Conservation (phyloP, 129 eudicot species). For the Centella asiatica region DNA sequence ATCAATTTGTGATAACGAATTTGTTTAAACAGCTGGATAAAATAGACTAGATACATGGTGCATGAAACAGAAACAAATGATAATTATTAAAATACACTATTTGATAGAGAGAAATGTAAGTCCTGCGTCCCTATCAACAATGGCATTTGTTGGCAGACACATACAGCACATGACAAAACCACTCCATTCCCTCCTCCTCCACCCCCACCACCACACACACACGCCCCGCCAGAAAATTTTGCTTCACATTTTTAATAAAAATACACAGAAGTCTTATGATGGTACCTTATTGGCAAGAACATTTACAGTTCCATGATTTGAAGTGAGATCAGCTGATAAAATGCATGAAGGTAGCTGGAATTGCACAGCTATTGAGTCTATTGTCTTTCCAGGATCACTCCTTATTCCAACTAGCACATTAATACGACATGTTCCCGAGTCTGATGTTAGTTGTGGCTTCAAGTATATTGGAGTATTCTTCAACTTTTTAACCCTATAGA, state of each 20-base stretch:
- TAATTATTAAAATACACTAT: too few species aligned
- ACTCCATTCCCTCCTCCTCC: too few species aligned
- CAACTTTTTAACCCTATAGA: slow-evolving; percentile 90
- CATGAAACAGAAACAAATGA: too few species aligned
- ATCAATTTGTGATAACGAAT: neutral
- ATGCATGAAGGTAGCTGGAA: slow-evolving; percentile 74
- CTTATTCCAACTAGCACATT: slow-evolving; percentile 75
- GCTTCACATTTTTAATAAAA: neutral
- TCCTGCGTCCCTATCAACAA: too few species aligned
- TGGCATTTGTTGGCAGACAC: too few species aligned
- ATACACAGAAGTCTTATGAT: neutral
- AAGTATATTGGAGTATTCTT: slow-evolving; percentile 82
- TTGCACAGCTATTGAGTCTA: slow-evolving; percentile 59
- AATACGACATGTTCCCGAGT: slow-evolving; percentile 77
- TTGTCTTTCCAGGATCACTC: slow-evolving; percentile 76
- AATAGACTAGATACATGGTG: neutral
- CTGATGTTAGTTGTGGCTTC: slow-evolving; percentile 86
- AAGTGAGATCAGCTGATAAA: slow-evolving; percentile 67
- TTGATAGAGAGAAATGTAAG: too few species aligned
- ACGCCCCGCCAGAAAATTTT: too few species aligned
- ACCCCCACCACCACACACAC: too few species aligned
- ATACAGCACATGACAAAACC: too few species aligned
- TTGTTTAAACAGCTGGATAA: neutral
- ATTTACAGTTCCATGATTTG: slow-evolving; percentile 82
- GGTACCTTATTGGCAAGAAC: slow-evolving; percentile 88